phyloP scores from a whole-genome alignment of 345 rosid genomes.

The Eucalyptus polyanthemos region DNA sequence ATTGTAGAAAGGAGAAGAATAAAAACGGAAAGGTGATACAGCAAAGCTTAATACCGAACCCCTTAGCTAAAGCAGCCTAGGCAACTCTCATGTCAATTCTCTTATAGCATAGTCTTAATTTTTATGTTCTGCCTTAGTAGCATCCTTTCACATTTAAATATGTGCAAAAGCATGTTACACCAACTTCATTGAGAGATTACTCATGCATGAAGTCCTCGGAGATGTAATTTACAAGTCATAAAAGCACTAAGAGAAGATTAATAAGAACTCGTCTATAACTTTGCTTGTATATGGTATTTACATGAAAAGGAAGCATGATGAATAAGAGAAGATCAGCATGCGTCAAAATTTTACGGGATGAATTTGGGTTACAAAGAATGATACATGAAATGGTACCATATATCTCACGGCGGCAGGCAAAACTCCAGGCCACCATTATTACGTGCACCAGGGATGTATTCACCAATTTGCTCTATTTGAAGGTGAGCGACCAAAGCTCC shows the following conservation, averaged over 20 bases:
- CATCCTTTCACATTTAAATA: not conserved
- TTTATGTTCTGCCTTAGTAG: not conserved
- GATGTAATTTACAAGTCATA: not conserved
- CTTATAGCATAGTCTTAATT: not conserved
- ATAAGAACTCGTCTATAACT: not conserved
- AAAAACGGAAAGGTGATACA: not conserved
- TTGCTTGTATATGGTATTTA: not conserved
- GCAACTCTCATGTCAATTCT: not conserved
- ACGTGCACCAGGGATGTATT: not conserved
- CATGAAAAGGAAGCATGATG: not conserved
- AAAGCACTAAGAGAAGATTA: not conserved
- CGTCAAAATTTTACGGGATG: not conserved
- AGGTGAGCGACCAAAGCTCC: not conserved
- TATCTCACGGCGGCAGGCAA: not conserved
- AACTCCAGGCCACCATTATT: not conserved
- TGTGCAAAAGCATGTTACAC: not conserved
- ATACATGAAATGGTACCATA: not conserved
- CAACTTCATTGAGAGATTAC: not conserved
- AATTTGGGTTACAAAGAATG: not conserved
- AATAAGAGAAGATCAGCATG: not conserved
- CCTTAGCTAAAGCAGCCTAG: not conserved
- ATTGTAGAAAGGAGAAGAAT: not conserved
- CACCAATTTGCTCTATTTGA: not conserved
- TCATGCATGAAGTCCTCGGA: not conserved
- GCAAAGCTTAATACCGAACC: not conserved